These are phyloP conservation scores for Aureobasidium musti DNA, from an alignment of 2,329 filamentous ascomycete genomes.

Conservation along the genomic window DNA sequence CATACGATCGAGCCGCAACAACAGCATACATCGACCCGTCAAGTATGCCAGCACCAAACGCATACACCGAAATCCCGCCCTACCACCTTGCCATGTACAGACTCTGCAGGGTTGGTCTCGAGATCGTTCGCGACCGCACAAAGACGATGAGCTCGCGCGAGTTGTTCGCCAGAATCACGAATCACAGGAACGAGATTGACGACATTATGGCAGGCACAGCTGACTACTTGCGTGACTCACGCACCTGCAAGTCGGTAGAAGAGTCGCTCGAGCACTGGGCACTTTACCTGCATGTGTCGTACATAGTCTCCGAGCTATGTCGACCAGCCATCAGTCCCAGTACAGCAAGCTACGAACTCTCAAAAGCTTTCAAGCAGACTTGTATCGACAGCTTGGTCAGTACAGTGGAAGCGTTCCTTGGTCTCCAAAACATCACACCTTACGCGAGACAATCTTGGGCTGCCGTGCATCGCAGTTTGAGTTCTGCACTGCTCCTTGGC, in stretches of 20 bases:
- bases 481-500: constrained; percentile 48
- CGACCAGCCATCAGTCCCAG: constrained; percentile 60
- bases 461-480: constrained; percentile 49
- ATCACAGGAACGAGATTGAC: constrained; percentile 59
- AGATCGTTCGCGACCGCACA: constrained; percentile 62
- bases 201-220: constrained; percentile 60
- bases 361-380: constrained; percentile 53
- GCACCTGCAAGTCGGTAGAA: constrained; percentile 50
- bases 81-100: constrained; percentile 61
- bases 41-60: constrained; percentile 45
- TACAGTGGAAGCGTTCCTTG: constrained; percentile 63
- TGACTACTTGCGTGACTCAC: constrained; percentile 58
- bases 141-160: constrained; percentile 57
- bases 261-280: constrained; percentile 63
- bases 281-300: constrained; percentile 62
- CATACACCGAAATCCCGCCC: constrained; percentile 45
- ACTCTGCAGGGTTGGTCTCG: constrained; percentile 60
- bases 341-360: constrained; percentile 48
- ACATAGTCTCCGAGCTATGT: constrained; percentile 63
- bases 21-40: constrained; percentile 56
- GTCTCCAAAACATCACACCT: constrained; percentile 55
- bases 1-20: constrained; percentile 61
- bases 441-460: constrained; percentile 50
- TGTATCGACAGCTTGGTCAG: constrained; percentile 57
- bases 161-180: constrained; percentile 54